These are phyloP conservation scores for Dissoconium aciculare DNA, from an alignment of 2,329 filamentous ascomycete species.

Conservation along the genomic window DNA sequence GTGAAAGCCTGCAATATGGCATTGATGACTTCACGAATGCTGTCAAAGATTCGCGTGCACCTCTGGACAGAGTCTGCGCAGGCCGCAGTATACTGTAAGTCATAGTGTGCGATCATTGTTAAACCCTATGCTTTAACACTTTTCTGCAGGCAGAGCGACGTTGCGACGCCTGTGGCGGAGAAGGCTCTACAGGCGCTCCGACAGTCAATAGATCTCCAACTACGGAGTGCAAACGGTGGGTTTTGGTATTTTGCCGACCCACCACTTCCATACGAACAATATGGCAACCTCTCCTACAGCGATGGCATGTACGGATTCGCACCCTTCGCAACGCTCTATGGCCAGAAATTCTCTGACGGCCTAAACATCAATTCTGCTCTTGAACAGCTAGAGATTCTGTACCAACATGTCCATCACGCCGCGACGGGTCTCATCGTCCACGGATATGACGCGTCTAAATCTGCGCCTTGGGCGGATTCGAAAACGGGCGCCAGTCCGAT, in stretches of 20 bases:
- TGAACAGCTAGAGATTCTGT: slow-evolving; percentile 25
- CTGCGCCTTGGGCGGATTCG: slow-evolving; percentile 38
- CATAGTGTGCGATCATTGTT: slow-evolving; percentile 4
- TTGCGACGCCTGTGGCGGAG: not conserved
- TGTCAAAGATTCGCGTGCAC: not conserved
- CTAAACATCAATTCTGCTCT: slow-evolving; percentile 3
- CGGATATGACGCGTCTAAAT: slow-evolving; percentile 38
- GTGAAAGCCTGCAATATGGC: not conserved
- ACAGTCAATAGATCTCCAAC: slow-evolving; percentile 18
- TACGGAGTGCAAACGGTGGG: slow-evolving; percentile 18
- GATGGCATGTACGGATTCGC: slow-evolving; percentile 39
- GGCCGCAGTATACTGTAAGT: slow-evolving; percentile 1
- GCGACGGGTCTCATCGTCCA: slow-evolving; percentile 36
- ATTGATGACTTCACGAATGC: not conserved
- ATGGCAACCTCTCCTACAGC: slow-evolving; percentile 39
- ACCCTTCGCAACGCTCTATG: slow-evolving; percentile 27
- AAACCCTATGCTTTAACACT: not conserved
- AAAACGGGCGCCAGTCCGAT: slow-evolving; percentile 37
- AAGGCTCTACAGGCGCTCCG: slow-evolving; percentile 11
- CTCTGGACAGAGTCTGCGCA: not conserved
- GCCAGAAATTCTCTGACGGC: slow-evolving; percentile 9
- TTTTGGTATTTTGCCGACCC: slow-evolving; percentile 24
- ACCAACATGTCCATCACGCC: slow-evolving; percentile 29
- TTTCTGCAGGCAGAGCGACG: not conserved
- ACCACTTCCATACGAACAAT: slow-evolving; percentile 18